A percentile compares a stretch with the other conserved stretches of the same genome.
Conservation (phyloP, 2,329 filamentous ascomycete genomes). For the Gnomoniopsis smithogilvyi region DNA sequence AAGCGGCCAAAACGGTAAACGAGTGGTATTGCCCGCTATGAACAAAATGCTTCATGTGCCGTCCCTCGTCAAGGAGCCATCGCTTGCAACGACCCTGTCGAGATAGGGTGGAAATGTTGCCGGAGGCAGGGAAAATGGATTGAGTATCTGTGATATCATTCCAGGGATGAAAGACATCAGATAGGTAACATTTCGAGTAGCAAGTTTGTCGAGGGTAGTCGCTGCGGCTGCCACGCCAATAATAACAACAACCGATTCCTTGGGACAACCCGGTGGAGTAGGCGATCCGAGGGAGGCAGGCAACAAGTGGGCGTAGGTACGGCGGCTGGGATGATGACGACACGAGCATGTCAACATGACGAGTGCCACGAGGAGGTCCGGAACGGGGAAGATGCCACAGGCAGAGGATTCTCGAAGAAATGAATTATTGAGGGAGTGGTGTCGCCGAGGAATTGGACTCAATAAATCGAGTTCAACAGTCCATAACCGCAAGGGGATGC, state of each 20-base stretch:
- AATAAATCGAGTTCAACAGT: not conserved
- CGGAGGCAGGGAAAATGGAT: not conserved
- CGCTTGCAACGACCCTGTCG: not conserved
- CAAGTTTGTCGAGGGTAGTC: conserved; percentile 12
- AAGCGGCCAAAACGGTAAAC: not conserved
- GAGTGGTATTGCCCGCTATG: not conserved
- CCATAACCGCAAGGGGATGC: not conserved
- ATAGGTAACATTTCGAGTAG: conserved; percentile 16
- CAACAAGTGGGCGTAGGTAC: not conserved
- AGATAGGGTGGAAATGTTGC: not conserved
- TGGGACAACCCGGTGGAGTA: not conserved
- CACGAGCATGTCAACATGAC: not conserved
- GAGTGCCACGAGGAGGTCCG: not conserved
- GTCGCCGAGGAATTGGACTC: not conserved
- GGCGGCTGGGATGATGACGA: not conserved
- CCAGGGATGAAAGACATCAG: not conserved
- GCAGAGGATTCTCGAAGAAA: not conserved
- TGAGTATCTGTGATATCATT: not conserved
- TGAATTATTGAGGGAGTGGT: not conserved
- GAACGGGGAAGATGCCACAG: not conserved
- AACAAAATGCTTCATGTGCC: no score
- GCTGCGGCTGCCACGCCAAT: conserved; percentile 11
- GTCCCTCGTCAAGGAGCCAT: not conserved
- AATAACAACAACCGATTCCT: conserved; percentile 10
- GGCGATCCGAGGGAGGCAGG: not conserved